Conservation (phyloP, 139 green algal genomes). For the Dunaliella primolecta region DNA sequence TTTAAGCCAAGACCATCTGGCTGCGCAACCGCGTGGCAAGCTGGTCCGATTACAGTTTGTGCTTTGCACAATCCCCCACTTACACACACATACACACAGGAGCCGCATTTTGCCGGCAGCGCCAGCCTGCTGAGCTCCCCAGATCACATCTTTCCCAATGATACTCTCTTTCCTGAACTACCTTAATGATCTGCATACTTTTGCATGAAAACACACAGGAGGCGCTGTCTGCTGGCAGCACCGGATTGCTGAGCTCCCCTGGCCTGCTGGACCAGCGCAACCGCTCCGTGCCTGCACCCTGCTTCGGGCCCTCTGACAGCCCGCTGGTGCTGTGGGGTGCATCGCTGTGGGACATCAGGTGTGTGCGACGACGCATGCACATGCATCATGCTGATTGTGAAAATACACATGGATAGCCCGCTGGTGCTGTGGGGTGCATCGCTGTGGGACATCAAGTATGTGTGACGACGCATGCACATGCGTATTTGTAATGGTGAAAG, state of each 20-base stretch:
- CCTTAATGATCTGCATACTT: too few species aligned
- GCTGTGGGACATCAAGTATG: constrained; percentile 59
- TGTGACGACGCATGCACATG: too few species aligned
- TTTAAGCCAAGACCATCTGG: too few species aligned
- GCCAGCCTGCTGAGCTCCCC: not conserved
- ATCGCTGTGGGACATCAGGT: constrained; percentile 60
- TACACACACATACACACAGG: not conserved
- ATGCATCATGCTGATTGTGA: not conserved
- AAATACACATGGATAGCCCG: constrained; percentile 18
- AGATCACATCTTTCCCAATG: too few species aligned
- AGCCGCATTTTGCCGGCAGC: not conserved
- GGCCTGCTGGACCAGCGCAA: not conserved
- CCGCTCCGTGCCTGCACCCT: not conserved
- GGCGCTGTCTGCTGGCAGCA: not conserved
- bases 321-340: constrained; percentile 56
- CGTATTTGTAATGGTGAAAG: too few species aligned
- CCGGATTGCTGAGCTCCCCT: not conserved
- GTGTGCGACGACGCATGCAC: too few species aligned
- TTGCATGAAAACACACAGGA: not conserved
- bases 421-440: constrained; percentile 58
- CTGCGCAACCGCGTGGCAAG: too few species aligned
- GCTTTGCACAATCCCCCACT: not conserved
- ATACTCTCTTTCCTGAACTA: too few species aligned
- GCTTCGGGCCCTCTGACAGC: constrained; percentile 41
- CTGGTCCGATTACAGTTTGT: too few species aligned